Conservation (phyloP, 2,329 filamentous ascomycete species). For the Chrysoporthe deuterocubensis region DNA sequence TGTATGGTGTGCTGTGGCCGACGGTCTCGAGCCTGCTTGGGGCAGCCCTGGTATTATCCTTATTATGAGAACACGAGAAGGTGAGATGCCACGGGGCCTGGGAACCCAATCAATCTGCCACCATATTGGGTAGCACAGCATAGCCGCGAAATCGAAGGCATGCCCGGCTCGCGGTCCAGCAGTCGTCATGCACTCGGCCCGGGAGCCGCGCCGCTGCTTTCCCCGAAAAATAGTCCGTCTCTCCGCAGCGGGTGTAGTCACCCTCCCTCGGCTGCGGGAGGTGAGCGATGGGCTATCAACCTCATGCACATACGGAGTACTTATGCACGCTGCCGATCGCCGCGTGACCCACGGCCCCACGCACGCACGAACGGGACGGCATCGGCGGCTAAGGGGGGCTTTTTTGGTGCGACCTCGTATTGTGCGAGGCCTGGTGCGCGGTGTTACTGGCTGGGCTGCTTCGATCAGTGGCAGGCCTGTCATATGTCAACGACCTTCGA, state of each 20-base stretch:
- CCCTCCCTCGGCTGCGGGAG: slow-evolving; percentile 2
- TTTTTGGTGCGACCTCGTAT: not conserved
- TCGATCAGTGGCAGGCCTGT: not conserved
- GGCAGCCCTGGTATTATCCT: not conserved
- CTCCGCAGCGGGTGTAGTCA: slow-evolving; percentile 21
- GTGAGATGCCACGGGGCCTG: not conserved
- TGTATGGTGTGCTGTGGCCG: not conserved
- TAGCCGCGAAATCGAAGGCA: not conserved
- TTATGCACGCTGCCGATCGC: slow-evolving; percentile 19
- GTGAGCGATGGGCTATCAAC: not conserved
- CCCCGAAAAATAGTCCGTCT: slow-evolving; percentile 27
- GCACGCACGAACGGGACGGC: not conserved
- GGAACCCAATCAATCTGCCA: not conserved
- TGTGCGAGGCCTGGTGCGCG: not conserved
- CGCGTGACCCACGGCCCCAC: slow-evolving; percentile 11
- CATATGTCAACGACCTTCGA: not conserved
- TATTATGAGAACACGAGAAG: not conserved
- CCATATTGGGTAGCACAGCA: not conserved
- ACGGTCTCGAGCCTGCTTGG: not conserved
- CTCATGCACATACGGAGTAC: not conserved
- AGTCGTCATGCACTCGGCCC: slow-evolving; percentile 24
- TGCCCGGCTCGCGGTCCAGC: not conserved
- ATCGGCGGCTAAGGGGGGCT: not conserved
- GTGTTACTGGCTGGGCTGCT: not conserved
- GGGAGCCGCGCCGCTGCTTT: slow-evolving; percentile 22